A percentile compares a stretch with the other conserved stretches of the same genome.
phyloP scores from a whole-genome alignment of 176 grass and related monocot species.

The Oryza australiensis region DNA sequence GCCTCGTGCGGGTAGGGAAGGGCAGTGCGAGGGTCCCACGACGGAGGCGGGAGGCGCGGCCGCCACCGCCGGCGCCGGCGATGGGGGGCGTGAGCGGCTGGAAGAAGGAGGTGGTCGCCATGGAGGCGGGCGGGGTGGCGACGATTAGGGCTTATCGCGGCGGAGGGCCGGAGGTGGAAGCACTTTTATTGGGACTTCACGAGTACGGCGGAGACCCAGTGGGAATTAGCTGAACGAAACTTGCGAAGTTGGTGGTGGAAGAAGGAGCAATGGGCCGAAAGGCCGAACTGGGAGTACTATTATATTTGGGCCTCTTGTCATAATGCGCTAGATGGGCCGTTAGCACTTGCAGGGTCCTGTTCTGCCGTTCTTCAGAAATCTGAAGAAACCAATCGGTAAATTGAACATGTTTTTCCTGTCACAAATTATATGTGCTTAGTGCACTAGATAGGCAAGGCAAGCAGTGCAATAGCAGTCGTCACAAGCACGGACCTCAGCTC shows the following conservation, averaged over 20 bases:
- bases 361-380: background rate
- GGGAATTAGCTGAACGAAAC: background rate
- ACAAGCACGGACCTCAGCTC: background rate
- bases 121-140: constrained; percentile 24
- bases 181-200: constrained; percentile 9
- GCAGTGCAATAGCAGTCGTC: background rate
- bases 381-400: background rate
- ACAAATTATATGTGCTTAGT: background rate
- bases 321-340: background rate
- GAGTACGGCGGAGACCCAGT: constrained; percentile 4
- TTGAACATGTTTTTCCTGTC: no score
- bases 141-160: constrained; percentile 72
- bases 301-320: background rate
- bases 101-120: constrained; percentile 52
- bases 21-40: constrained; percentile 13
- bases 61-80: background rate
- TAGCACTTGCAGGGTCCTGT: background rate
- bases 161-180: constrained; percentile 39
- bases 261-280: background rate
- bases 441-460: background rate
- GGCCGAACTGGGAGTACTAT: background rate
- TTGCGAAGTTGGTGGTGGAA: constrained; percentile 11
- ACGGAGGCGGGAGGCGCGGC: background rate
- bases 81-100: constrained; percentile 39
- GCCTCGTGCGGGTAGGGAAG: background rate